A percentile compares a stretch with the other conserved stretches of the same genome.
Evolutionary conservation across 768 basidiomycete species (phyloP).

Genomic region (Russula sp.): DNA sequence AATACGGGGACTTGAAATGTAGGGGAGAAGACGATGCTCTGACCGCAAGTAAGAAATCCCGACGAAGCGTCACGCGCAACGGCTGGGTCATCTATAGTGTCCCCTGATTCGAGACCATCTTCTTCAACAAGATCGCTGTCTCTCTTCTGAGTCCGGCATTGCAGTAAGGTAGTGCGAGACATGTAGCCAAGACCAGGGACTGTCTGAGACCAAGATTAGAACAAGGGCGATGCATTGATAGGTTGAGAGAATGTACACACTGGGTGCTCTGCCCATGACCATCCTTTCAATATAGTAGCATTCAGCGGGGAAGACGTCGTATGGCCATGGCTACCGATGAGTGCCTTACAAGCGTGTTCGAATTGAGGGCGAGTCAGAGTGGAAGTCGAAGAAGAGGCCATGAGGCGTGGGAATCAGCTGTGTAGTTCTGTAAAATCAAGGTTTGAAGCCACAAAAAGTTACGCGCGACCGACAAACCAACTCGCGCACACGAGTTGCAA

Average conservation of each 20-base stretch:
- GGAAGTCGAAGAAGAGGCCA: constrained; percentile 34
- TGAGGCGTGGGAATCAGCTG: constrained; percentile 29
- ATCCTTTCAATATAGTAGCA: constrained; percentile 32
- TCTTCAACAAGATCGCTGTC: constrained; percentile 1
- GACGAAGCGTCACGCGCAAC: constrained; percentile 36
- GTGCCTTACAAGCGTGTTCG: constrained; percentile 49
- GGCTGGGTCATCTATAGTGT: constrained; percentile 26
- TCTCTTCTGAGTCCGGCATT: neutral
- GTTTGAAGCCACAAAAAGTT: constrained; percentile 52
- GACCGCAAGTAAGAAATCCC: constrained; percentile 40
- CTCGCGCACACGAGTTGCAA: constrained; percentile 12
- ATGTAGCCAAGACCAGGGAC: constrained; percentile 31
- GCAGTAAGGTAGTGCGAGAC: constrained; percentile 26
- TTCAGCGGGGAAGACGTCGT: neutral
- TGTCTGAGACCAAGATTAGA: constrained; percentile 25
- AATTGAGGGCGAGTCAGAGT: constrained; percentile 58
- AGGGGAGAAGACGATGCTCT: constrained; percentile 71
- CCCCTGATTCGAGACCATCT: constrained; percentile 19
- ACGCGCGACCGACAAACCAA: constrained; percentile 1
- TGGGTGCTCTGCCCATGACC: constrained; percentile 58
- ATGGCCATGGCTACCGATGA: constrained; percentile 34
- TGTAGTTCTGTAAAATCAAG: constrained; percentile 47
- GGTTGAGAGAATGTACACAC: constrained; percentile 35
- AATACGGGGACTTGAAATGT: constrained; percentile 80
- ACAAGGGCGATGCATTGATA: neutral